A percentile compares a stretch with the other conserved stretches of the same genome.
Evolutionary conservation across 352 stramenopile genomes (phyloP).

Genomic region (Phytophthora idaei): DNA sequence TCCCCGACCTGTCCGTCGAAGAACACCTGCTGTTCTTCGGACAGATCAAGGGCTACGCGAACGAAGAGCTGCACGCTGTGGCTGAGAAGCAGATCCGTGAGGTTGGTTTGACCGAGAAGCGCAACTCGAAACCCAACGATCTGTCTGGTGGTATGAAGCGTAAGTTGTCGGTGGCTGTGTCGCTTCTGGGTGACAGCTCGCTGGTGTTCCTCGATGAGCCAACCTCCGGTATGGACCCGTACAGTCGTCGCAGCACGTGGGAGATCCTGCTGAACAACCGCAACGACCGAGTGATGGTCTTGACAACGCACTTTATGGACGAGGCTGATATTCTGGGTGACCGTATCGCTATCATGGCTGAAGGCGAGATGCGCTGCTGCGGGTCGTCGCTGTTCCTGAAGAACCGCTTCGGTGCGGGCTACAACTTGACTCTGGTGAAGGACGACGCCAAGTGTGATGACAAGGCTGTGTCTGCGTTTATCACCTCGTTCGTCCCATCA

Average conservation of each 20-base stretch:
- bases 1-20: constrained; percentile 72
- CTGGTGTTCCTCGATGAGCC: constrained; percentile 92
- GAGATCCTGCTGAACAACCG: constrained; percentile 66
- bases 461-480: constrained; percentile 46
- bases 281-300: constrained; percentile 67
- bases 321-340: constrained; percentile 36
- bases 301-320: constrained; percentile 96
- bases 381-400: constrained; percentile 85
- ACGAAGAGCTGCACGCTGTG: constrained; percentile 13
- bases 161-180: constrained; percentile 91
- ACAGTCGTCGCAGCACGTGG: constrained; percentile 92
- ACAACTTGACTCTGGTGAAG: constrained; percentile 63
- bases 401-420: constrained; percentile 63
- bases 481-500: background rate
- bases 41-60: constrained; percentile 64
- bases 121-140: constrained; percentile 18
- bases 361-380: constrained; percentile 63
- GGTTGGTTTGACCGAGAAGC: constrained; percentile 69
- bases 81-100: constrained; percentile 38
- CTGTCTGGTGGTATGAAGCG: constrained; percentile 92
- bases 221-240: constrained; percentile 96
- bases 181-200: constrained; percentile 84
- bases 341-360: constrained; percentile 83
- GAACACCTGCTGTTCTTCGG: constrained; percentile 82
- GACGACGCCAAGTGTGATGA: constrained; percentile 1